phyloP scores from a whole-genome alignment of 129 eudicot genomes.

The Helianthus annuus region HanXRQr2.0-SUNRISE NC_035433.2:133005953-133006452 shows the following conservation, averaged over 20 bases:
- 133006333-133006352: slow-evolving; percentile 73
- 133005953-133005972: too few relatives aligned
- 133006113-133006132: too few relatives aligned
- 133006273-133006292: slow-evolving; percentile 93
- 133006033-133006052: too few relatives aligned
- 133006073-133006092: too few relatives aligned
- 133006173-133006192: not conserved
- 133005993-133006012: too few relatives aligned
- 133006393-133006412: slow-evolving; percentile 75
- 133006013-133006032: too few relatives aligned
- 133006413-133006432: slow-evolving; percentile 59
- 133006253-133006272: slow-evolving; percentile 92
- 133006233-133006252: slow-evolving; percentile 95
- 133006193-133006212: slow-evolving; percentile 89
- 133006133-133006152: too few relatives aligned
- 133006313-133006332: slow-evolving; percentile 85
- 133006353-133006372: slow-evolving; percentile 58
- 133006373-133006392: slow-evolving; percentile 71
- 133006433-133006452: slow-evolving; percentile 76
- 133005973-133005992: too few relatives aligned
- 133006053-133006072: too few relatives aligned
- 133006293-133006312: slow-evolving; percentile 86
- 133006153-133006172: too few relatives aligned
- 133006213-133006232: slow-evolving; percentile 88
- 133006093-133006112: too few relatives aligned